Evolutionary conservation across 352 stramenopile species (phyloP).

Genomic region (Pythium pyrilobum): DNA sequence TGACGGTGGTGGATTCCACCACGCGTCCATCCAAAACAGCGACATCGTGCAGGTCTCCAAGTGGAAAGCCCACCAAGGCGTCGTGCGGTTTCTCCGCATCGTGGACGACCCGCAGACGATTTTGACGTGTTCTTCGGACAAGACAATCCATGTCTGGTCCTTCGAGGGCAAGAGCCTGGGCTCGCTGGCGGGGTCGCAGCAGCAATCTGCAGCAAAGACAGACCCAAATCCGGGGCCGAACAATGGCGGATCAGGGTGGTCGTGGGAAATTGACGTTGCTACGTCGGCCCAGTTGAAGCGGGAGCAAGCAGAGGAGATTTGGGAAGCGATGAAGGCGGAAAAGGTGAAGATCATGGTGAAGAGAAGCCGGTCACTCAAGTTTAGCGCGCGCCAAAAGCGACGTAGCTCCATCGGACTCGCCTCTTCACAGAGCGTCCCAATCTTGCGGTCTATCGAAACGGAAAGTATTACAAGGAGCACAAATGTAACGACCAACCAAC

Average conservation of each 20-base stretch:
- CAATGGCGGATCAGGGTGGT: constrained; percentile 24
- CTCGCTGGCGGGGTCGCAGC: constrained; percentile 17
- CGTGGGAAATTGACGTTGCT: constrained; percentile 43
- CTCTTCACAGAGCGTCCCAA: background rate
- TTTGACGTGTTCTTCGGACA: constrained; percentile 62
- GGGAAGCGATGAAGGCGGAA: constrained; percentile 42
- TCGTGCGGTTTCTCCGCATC: constrained; percentile 40
- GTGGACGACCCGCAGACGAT: constrained; percentile 57
- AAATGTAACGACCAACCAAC: background rate
- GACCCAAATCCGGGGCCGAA: no score
- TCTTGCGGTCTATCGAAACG: background rate
- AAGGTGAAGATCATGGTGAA: constrained; percentile 32
- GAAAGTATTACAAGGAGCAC: no score
- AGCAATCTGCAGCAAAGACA: background rate
- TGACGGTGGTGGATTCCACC: background rate
- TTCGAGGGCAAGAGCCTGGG: constrained; percentile 42
- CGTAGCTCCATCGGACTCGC: background rate
- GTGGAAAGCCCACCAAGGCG: constrained; percentile 53
- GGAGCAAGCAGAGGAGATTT: constrained; percentile 49
- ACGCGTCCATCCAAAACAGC: no score
- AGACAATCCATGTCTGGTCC: constrained; percentile 50
- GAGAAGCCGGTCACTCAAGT: constrained; percentile 21
- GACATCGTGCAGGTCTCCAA: constrained; percentile 37
- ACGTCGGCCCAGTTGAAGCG: constrained; percentile 31
- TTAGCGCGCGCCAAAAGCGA: constrained; percentile 12